These are phyloP conservation scores for Penicillium taxi DNA, from an alignment of 495 filamentous ascomycete genomes.

Conservation along the genomic window DNA sequence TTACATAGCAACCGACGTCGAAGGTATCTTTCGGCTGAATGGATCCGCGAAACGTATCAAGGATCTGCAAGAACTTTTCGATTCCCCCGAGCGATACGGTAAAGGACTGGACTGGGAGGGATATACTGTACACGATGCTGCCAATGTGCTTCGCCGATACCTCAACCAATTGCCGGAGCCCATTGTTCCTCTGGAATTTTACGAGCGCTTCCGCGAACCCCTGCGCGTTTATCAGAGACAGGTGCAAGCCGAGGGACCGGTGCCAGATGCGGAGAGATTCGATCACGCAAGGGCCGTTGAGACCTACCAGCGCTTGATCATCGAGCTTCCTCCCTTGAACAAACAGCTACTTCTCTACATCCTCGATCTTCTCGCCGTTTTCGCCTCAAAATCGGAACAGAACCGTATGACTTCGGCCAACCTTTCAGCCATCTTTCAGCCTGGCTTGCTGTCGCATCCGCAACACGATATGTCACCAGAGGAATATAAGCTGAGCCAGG, in stretches of 20 bases:
- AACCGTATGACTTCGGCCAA: conserved; percentile 96
- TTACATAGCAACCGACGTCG: conserved; percentile 75
- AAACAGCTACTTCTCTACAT: conserved; percentile 94
- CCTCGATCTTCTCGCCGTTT: conserved; percentile 93
- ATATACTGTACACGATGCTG: conserved; percentile 97
- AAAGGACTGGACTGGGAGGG: conserved; percentile 96
- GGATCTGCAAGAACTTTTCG: conserved; percentile 82
- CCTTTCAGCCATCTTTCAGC: conserved; percentile 96
- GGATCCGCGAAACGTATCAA: conserved; percentile 98
- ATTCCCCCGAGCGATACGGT: conserved; percentile 92
- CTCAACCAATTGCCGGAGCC: conserved; percentile 91
- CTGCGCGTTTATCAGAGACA: conserved; percentile 68
- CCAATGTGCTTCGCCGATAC: conserved; percentile 91
- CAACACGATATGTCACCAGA: conserved; percentile 88
- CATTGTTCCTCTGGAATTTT: conserved; percentile 91
- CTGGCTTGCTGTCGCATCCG: conserved; percentile 89
- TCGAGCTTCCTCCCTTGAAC: conserved; percentile 86
- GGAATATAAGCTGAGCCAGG: conserved; percentile 91
- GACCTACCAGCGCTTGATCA: conserved; percentile 83
- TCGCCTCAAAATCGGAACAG: conserved; percentile 91
- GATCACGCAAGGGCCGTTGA: conserved; percentile 68
- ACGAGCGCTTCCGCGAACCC: conserved; percentile 83
- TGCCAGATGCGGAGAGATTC: conserved; percentile 46
- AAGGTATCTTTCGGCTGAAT: conserved; percentile 94
- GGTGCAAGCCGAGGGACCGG: conserved; percentile 28